These are phyloP conservation scores for Penicillium antarcticum DNA, from an alignment of 495 filamentous ascomycete species.

Conservation along the genomic window DNA sequence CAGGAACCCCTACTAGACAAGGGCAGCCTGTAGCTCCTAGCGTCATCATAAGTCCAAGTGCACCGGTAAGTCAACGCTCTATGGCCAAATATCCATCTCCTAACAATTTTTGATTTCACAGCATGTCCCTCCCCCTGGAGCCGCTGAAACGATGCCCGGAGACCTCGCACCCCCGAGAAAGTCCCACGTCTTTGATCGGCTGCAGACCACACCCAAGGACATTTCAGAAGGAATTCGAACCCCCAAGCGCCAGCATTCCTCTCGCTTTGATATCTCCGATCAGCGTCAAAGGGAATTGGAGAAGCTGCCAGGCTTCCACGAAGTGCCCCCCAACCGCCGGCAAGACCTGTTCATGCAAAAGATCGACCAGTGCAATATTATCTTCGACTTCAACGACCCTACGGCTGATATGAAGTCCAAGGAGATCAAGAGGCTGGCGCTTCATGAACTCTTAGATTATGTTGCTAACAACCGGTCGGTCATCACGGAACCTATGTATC, in stretches of 20 bases:
- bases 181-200: slow-evolving; percentile 82
- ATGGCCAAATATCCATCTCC: slow-evolving; percentile 11
- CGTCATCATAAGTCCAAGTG: slow-evolving; percentile 93
- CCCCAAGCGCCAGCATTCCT: slow-evolving; percentile 94
- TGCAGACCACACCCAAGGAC: slow-evolving; percentile 92
- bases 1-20: slow-evolving; percentile 66
- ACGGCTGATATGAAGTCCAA: slow-evolving; percentile 99
- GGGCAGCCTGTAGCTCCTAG: slow-evolving; percentile 72
- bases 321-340: slow-evolving; percentile 89
- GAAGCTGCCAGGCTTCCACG: slow-evolving; percentile 97
- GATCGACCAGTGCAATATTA: slow-evolving; percentile 99
- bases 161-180: slow-evolving; percentile 96
- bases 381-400: slow-evolving; percentile 99
- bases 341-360: slow-evolving; percentile 99
- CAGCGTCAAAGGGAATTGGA: slow-evolving; percentile 87
- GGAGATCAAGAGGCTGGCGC: slow-evolving; percentile 95
- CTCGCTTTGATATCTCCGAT: slow-evolving; percentile 95
- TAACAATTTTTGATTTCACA: slow-evolving; percentile 32
- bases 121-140: slow-evolving; percentile 92
- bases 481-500: slow-evolving; percentile 99
- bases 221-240: slow-evolving; percentile 93
- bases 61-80: slow-evolving; percentile 66
- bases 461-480: slow-evolving; percentile 98
- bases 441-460: slow-evolving; percentile 96
- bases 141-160: slow-evolving; percentile 96